Conservation (phyloP, 306 rosid species). For the Casuarina equisetifolia region DNA sequence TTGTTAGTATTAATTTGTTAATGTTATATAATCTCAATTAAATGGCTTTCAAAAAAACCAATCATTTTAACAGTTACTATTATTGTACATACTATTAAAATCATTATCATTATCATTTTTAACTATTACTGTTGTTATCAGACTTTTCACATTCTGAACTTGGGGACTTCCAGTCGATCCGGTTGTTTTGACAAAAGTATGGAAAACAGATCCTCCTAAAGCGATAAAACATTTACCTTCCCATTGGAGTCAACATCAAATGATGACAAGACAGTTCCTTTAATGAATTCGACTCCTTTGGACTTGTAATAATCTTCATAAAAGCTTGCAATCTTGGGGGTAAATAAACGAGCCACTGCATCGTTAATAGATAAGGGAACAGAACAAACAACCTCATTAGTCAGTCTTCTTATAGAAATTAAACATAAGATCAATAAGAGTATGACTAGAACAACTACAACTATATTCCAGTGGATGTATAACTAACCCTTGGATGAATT, state of each 20-base stretch:
- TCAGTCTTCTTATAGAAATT: slow-evolving; percentile 11
- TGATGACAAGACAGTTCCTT: slow-evolving; percentile 89
- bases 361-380: slow-evolving; percentile 20
- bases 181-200: background rate
- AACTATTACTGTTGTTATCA: background rate
- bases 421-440: background rate
- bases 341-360: slow-evolving; percentile 96
- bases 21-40: background rate
- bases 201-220: slow-evolving; percentile 6
- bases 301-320: slow-evolving; percentile 85
- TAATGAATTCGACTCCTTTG: slow-evolving; percentile 76
- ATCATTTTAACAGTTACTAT: too few species aligned
- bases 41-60: too few species aligned
- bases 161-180: background rate
- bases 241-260: slow-evolving; percentile 73
- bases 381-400: background rate
- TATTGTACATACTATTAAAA: too few species aligned
- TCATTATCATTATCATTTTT: too few species aligned
- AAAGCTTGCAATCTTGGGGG: slow-evolving; percentile 81
- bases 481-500: background rate
- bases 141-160: background rate
- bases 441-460: background rate
- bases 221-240: slow-evolving; percentile 52
- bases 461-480: background rate
- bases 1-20: background rate